Conservation (phyloP, 129 eudicot genomes). For the Erigeron canadensis region DNA sequence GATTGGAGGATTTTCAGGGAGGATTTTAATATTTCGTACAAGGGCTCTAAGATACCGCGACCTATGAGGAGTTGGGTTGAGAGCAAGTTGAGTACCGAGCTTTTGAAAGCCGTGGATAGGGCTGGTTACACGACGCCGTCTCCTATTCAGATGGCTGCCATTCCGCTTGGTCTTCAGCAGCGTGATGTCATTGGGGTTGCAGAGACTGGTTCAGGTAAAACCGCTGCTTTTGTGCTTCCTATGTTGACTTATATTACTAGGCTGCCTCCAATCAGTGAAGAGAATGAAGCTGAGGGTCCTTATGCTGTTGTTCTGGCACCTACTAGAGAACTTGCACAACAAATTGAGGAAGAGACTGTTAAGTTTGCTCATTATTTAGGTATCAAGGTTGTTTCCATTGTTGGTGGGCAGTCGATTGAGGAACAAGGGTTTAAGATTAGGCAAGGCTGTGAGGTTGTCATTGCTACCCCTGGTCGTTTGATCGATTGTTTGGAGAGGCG, state of each 20-base stretch:
- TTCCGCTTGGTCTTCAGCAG: constrained; percentile 59
- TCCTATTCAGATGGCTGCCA: constrained; percentile 66
- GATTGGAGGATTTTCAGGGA: constrained; percentile 69
- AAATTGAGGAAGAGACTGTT: constrained; percentile 62
- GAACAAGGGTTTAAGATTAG: constrained; percentile 62
- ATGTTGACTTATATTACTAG: constrained; percentile 60
- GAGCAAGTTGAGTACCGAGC: constrained; percentile 44
- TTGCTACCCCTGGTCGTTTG: constrained; percentile 66
- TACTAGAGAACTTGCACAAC: constrained; percentile 57
- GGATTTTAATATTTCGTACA: constrained; percentile 53
- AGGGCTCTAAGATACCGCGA: constrained; percentile 53
- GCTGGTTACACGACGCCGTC: constrained; percentile 57
- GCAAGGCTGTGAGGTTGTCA: constrained; percentile 63
- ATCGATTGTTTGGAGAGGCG: constrained; percentile 50
- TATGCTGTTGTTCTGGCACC: constrained; percentile 71
- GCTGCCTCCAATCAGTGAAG: constrained; percentile 57
- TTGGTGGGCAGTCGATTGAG: constrained; percentile 67
- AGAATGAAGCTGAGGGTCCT: constrained; percentile 64
- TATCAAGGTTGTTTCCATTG: constrained; percentile 54
- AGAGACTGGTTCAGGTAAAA: constrained; percentile 64
- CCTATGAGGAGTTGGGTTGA: constrained; percentile 67
- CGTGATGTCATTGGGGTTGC: constrained; percentile 62
- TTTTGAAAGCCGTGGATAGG: constrained; percentile 57
- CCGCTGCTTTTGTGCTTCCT: constrained; percentile 66
- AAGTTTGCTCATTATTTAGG: constrained; percentile 60